These are phyloP conservation scores for Corchorus olitorius DNA, from an alignment of 345 rosid genomes.

Conservation along the genomic window DNA sequence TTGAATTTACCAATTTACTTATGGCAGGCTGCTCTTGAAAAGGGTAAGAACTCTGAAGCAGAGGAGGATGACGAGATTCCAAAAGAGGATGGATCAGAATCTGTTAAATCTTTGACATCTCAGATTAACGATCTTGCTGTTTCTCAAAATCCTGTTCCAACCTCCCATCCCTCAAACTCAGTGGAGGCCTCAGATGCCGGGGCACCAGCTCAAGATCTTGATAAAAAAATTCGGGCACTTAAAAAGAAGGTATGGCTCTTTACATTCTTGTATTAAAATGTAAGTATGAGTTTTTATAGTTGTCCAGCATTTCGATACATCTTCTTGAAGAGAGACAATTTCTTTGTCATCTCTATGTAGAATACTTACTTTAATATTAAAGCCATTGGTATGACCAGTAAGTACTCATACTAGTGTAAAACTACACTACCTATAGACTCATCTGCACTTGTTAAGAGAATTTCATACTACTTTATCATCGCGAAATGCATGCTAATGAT, in stretches of 20 bases:
- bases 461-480: not conserved
- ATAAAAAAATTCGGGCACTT: constrained; percentile 82
- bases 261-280: constrained; percentile 9
- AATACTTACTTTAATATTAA: not conserved
- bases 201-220: constrained; percentile 56
- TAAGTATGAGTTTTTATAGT: not conserved
- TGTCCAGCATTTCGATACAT: not conserved
- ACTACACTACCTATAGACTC: not conserved
- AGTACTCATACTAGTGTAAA: not conserved
- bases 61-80: constrained; percentile 38
- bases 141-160: constrained; percentile 46
- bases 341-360: not conserved
- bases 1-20: constrained; percentile 4
- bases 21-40: constrained; percentile 74
- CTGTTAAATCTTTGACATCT: constrained; percentile 61
- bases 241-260: constrained; percentile 76
- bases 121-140: constrained; percentile 63
- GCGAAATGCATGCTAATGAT: not conserved
- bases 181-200: constrained; percentile 40
- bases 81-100: constrained; percentile 50
- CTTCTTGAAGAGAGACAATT: not conserved
- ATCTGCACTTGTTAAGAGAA: not conserved
- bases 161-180: constrained; percentile 36
- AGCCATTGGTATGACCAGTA: not conserved
- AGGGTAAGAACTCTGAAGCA: constrained; percentile 53